Conservation (phyloP, 2,329 filamentous ascomycete genomes). For the Aspergillus pseudoglaucus region DNA sequence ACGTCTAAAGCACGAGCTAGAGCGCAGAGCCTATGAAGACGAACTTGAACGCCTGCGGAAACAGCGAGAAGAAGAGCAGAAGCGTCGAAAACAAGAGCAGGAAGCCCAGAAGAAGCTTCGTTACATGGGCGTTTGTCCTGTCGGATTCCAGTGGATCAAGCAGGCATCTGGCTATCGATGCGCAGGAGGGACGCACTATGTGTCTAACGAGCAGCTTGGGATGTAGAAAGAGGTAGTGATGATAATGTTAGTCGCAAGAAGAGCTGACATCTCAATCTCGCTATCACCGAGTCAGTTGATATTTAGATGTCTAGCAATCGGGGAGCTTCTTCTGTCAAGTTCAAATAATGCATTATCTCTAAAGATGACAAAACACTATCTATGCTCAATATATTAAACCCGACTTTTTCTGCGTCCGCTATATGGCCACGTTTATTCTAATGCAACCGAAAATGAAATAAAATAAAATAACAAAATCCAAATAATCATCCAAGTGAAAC, state of each 20-base stretch:
- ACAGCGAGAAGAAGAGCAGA: conserved; percentile 30
- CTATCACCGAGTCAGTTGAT: too few species aligned
- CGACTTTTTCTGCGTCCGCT: too few species aligned
- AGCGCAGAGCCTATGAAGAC: conserved; percentile 22
- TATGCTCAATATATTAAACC: too few species aligned
- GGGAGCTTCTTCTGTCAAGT: too few species aligned
- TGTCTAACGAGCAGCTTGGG: conserved; percentile 31
- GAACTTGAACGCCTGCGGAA: conserved; percentile 35
- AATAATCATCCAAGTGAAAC: too few species aligned
- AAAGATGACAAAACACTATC: too few species aligned
- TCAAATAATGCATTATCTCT: too few species aligned
- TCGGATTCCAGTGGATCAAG: conserved; percentile 58
- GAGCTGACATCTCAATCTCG: too few species aligned
- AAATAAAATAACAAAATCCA: too few species aligned
- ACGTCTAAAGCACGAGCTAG: conserved; percentile 14
- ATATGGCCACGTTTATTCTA: too few species aligned
- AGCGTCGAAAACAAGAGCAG: conserved; percentile 32
- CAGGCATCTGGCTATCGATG: conserved; percentile 56
- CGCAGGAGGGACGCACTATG: conserved; percentile 54
- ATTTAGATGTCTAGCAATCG: too few species aligned
- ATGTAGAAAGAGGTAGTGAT: not conserved
- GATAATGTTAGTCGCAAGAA: not conserved
- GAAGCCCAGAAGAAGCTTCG: conserved; percentile 44
- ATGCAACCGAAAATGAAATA: too few species aligned
- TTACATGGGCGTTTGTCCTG: conserved; percentile 49